Conservation (phyloP, 495 filamentous ascomycete genomes). For the Hypoxylon fragiforme region DNA sequence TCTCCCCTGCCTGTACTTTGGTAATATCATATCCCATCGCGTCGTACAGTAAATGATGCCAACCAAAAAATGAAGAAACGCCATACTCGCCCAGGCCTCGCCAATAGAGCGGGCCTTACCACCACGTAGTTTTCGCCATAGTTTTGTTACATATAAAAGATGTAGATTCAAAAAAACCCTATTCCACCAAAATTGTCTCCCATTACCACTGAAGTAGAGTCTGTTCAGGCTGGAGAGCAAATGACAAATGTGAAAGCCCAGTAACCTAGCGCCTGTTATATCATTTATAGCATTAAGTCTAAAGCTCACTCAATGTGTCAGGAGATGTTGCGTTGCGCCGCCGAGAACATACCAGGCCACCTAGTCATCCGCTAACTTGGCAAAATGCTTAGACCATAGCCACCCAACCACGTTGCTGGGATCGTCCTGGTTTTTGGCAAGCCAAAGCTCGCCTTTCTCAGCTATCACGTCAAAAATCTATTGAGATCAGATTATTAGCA, state of each 20-base stretch:
- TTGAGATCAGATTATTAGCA: neutral
- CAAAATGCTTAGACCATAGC: constrained; percentile 99
- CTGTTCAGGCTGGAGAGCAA: neutral
- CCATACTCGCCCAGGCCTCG: constrained; percentile 29
- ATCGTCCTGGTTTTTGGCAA: constrained; percentile 96
- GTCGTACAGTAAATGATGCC: constrained; percentile 33
- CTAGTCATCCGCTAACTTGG: constrained; percentile 65
- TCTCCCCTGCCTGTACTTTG: constrained; percentile 24
- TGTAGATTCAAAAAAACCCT: constrained; percentile 13
- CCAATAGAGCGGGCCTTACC: constrained; percentile 13
- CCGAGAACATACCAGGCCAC: neutral
- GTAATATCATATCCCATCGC: constrained; percentile 34
- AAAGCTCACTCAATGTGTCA: neutral
- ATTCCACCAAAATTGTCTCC: constrained; percentile 2
- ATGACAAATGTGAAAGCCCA: neutral
- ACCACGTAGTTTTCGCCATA: constrained; percentile 14
- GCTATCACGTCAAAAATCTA: constrained; percentile 87
- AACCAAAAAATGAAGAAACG: constrained; percentile 32
- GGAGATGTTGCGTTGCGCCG: constrained; percentile 3
- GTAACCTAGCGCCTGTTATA: constrained; percentile 2
- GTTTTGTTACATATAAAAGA: constrained; percentile 31
- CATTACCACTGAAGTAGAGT: constrained; percentile 1
- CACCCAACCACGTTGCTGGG: constrained; percentile 76
- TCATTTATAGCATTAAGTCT: neutral
- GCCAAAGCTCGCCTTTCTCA: constrained; percentile 96